Conservation (phyloP, 768 basidiomycete species). For the Cubamyces sp. region DNA sequence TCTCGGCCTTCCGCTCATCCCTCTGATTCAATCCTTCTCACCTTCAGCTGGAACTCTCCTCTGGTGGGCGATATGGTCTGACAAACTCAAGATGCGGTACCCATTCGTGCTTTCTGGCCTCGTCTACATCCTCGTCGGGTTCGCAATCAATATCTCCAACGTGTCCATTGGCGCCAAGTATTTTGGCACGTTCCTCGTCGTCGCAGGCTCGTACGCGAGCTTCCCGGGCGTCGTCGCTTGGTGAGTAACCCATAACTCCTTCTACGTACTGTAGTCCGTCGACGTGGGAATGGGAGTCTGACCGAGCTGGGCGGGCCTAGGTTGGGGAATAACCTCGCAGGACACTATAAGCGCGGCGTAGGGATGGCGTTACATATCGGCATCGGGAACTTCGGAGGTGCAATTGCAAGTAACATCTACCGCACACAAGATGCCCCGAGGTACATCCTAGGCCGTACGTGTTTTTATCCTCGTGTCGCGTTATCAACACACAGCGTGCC, state of each 20-base stretch:
- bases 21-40: no score
- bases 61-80: slow-evolving; percentile 60
- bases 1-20: background rate
- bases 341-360: slow-evolving; percentile 71
- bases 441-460: slow-evolving; percentile 62
- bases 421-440: slow-evolving; percentile 61
- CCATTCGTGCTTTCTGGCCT: slow-evolving; percentile 62
- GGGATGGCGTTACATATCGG: slow-evolving; percentile 73
- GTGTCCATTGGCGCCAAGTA: slow-evolving; percentile 64
- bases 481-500: no score
- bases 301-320: background rate
- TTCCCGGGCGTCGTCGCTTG: slow-evolving; percentile 70
- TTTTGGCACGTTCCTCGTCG: slow-evolving; percentile 73
- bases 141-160: slow-evolving; percentile 64
- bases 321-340: slow-evolving; percentile 64
- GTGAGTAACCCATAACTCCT: slow-evolving; percentile 28
- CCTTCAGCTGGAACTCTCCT: slow-evolving; percentile 54
- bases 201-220: slow-evolving; percentile 62
- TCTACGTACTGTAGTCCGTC: background rate
- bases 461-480: slow-evolving; percentile 29
- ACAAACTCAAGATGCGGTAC: slow-evolving; percentile 57
- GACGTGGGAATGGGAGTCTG: no score
- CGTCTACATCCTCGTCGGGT: slow-evolving; percentile 58
- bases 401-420: slow-evolving; percentile 67
- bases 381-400: slow-evolving; percentile 67